Percentiles rank a stretch among this genome's conserved stretches.
phyloP scores from a whole-genome alignment of 75 land plant genomes.

The Selaginella moellendorffii region DNA sequence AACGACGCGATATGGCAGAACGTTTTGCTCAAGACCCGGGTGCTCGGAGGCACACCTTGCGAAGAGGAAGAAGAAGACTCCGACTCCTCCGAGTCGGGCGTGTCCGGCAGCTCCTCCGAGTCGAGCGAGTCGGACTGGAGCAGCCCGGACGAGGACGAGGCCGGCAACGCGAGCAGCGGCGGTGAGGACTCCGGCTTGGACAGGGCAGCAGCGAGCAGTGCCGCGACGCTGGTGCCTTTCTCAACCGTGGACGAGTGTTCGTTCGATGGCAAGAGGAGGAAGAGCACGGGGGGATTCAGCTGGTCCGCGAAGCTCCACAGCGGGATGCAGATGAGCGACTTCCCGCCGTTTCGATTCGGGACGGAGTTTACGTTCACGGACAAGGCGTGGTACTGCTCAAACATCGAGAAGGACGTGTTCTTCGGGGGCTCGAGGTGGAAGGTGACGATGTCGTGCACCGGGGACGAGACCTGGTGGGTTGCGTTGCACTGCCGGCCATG shows the following conservation, averaged over 20 bases:
- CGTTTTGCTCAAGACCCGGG: conserved; percentile 19
- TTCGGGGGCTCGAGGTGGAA: conserved; percentile 29
- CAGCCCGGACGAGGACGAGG: conserved; percentile 19
- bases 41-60: conserved; percentile 14
- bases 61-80: conserved; percentile 22
- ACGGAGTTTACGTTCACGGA: conserved; percentile 22
- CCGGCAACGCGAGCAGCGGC: conserved; percentile 1
- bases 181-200: neutral
- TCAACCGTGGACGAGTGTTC: neutral
- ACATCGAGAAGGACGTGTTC: conserved; percentile 11
- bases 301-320: conserved; percentile 27
- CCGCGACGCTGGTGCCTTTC: neutral
- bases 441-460: conserved; percentile 7
- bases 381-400: conserved; percentile 10
- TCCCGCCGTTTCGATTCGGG: conserved; percentile 35
- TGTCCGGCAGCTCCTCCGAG: no score
- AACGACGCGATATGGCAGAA: conserved; percentile 31
- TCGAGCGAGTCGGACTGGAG: conserved; percentile 25
- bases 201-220: no score
- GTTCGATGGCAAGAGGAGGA: conserved; percentile 11
- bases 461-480: conserved; percentile 13
- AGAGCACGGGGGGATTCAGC: conserved; percentile 26
- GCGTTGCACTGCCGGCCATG: conserved; percentile 13
- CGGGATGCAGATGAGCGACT: conserved; percentile 23
- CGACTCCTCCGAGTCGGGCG: conserved; percentile 7